Base-by-base conservation (phyloP, 805 yeast species). In the Starmerella scarabaei region DNA sequence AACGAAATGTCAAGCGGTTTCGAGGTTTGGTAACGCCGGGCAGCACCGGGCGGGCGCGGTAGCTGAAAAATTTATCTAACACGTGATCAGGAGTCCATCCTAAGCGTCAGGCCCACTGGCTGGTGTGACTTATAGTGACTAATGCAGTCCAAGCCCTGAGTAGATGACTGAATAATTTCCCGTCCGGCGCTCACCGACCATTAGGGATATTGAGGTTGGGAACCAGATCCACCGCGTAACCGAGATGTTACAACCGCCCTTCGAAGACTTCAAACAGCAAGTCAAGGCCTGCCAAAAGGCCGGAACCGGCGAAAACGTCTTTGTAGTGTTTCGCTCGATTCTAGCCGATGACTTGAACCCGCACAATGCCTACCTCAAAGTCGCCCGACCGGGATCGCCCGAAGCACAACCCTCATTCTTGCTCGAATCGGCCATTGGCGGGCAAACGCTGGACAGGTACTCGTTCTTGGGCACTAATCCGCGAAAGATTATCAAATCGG, bases 401-500 rank as follows among this genome's bases (percentile, higher is more conserved):
- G 60, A 68, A 24, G 51, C 66, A 20, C 56, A 63, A 16, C 80
- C 79, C 29, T 79, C 93, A 3, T 86, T 88, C 53, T 64, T 91
- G 38, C 72, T 91, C 50, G 98, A 91, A 60, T 75, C 88, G 51
- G 93, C 97, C 2, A 72, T 71, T 45, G 82, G 82, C 43, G 94
- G 94, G 37, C 94, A 86, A 56, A 77, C 79, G 34, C 73, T 91
- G 23, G 94, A 82, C 47, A 68, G 98, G 50, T 91, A 78, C 62
- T 83, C 96, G 1, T 88, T 86, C 58, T 75, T 91, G 56, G 99
- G 98, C 3, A 67, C 77, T 34, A 72, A 73, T 20, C 98, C 98
- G 14, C 72, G 78, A 45, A 81, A 85, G 53, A 68, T 79, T 40
- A 79, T 91, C 52, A 73, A 69, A 44, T 86, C 97, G 1, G 96